phyloP scores from a whole-genome alignment of 176 grass and related monocot genomes.

The Avena insularis region DNA sequence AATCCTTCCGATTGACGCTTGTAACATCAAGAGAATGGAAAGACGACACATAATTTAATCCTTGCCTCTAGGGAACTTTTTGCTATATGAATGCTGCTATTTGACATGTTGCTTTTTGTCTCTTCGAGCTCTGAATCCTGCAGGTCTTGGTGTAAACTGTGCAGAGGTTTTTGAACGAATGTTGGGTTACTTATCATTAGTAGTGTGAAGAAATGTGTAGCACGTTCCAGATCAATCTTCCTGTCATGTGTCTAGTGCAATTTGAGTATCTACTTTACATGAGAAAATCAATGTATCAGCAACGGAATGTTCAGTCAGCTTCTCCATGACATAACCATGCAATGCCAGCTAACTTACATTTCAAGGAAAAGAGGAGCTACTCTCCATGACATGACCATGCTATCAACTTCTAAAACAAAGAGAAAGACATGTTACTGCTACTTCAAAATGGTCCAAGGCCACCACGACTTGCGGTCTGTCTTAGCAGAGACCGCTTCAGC shows the following conservation, averaged over 20 bases:
- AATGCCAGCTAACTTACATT: too few species aligned
- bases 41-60: background rate
- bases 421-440: background rate
- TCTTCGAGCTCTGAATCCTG: slow-evolving; percentile 44
- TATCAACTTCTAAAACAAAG: background rate
- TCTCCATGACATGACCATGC: background rate
- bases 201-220: background rate
- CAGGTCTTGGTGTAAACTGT: slow-evolving; percentile 37
- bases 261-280: background rate
- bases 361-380: too few species aligned
- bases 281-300: background rate
- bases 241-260: background rate
- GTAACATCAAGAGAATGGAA: background rate
- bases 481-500: background rate
- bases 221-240: background rate
- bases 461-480: background rate
- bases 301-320: slow-evolving; percentile 30
- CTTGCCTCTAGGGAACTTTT: background rate
- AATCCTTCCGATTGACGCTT: slow-evolving; percentile 54
- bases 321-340: too few species aligned
- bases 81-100: slow-evolving; percentile 12
- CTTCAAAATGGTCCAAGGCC: background rate
- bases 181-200: slow-evolving; percentile 4
- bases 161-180: slow-evolving; percentile 34
- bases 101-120: slow-evolving; percentile 17